These are phyloP conservation scores for Durotheca rogersii DNA, from an alignment of 495 filamentous ascomycete genomes.

Conservation along the genomic window DNA sequence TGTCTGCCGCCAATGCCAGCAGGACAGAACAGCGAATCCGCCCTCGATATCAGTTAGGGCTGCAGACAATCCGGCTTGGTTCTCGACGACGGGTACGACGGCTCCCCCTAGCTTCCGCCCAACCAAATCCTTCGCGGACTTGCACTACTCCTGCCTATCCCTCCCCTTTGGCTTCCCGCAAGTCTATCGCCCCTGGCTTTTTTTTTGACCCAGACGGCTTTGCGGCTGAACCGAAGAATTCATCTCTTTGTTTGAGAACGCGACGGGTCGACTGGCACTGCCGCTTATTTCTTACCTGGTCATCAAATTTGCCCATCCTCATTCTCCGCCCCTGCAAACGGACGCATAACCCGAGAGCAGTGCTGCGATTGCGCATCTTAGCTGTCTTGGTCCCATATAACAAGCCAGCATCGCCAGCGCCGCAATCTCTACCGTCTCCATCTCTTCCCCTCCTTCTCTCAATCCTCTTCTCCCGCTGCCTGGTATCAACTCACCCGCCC, in stretches of 20 bases:
- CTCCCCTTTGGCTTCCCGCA: constrained; percentile 7
- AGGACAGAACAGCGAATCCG: no score
- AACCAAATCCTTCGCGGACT: constrained; percentile 14
- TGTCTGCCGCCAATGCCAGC: not conserved
- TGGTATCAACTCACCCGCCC: constrained; percentile 11
- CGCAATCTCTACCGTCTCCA: constrained; percentile 5
- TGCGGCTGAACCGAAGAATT: constrained; percentile 25
- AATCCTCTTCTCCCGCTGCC: constrained; percentile 1
- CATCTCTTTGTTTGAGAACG: constrained; percentile 10
- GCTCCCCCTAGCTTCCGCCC: constrained; percentile 1
- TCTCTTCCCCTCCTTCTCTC: not conserved
- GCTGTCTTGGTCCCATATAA: constrained; percentile 17
- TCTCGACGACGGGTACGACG: constrained; percentile 1
- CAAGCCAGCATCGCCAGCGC: constrained; percentile 5
- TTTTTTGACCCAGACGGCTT: constrained; percentile 5
- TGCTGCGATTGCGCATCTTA: constrained; percentile 16
- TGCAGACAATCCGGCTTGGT: not conserved
- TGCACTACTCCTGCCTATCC: constrained; percentile 2
- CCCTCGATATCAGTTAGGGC: no score
- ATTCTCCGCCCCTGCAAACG: constrained; percentile 4
- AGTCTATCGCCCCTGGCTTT: constrained; percentile 16
- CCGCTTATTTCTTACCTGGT: constrained; percentile 15
- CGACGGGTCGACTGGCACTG: constrained; percentile 20
- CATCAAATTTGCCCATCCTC: constrained; percentile 18
- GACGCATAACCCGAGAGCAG: constrained; percentile 10